Base-by-base conservation (phyloP, 768 basidiomycete species). In the Favolaschia claudopus region DNA sequence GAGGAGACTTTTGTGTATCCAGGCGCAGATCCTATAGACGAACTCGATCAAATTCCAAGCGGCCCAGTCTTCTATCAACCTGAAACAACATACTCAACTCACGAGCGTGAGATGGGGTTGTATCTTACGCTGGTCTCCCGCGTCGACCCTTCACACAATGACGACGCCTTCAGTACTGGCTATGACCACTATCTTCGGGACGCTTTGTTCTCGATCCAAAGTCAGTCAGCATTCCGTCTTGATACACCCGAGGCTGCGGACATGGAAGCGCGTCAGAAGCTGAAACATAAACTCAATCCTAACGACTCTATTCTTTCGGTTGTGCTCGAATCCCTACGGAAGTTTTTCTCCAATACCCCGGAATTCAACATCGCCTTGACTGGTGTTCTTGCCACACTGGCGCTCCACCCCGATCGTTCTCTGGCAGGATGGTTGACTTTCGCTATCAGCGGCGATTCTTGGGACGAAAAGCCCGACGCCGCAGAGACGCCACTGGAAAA, bases 341-440 rank as follows among this genome's bases (percentile, higher is more conserved):
- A 79, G 57, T 96, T 98, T 81, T 93, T 97, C 73, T 84, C 85
- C 14, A 94, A 96, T 63, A 81, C 89, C 0, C 88, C 95, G 13
- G 91, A 95, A 63, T 86, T 84, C 72, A 99, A 99, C 70, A 85
- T 99, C 50, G 90, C 91, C 0, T 74, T 99, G 61, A 97, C 93
- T 4, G 92, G 92, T 20, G 85, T 89, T 5, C 75, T 97, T 31
- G 87, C 92, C 4, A 85, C 87, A 12, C 76, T 99, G 17, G 93
- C 93, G 0, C 77, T 88, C n/a, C 92, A 94, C 68, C 93, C 96
- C 4, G 82, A 92, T 69, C 85, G 95, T 7, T 93, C 92, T 2
- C 78, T 97, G 24, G 86, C 89, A 0, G 95, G 95, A 1, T 99
- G 95, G 95, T 70, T 97, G 42, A 89, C 93, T 1, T 92, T 92